These are phyloP conservation scores for Spongiforma sp. DNA, from an alignment of 1,284 basidiomycete genomes.

Conservation along the genomic window DNA sequence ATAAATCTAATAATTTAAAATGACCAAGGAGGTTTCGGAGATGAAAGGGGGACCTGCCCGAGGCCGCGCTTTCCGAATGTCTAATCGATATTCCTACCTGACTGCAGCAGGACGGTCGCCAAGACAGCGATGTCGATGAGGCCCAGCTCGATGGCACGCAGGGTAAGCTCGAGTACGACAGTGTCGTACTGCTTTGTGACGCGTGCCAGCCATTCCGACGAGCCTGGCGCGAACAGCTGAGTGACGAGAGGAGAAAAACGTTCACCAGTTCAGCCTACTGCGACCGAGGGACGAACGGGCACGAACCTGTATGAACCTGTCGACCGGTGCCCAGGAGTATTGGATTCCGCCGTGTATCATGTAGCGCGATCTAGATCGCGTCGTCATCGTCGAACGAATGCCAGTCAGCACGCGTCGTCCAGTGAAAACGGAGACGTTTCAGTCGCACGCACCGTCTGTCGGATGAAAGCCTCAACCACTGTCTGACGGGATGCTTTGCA, in stretches of 20 bases:
- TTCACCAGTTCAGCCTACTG: too few species aligned
- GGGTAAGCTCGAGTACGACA: constrained; percentile 49
- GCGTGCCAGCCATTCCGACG: constrained; percentile 46
- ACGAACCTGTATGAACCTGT: constrained; percentile 48
- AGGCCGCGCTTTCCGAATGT: too few species aligned
- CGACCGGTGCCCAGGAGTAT: constrained; percentile 50
- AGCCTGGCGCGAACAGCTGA: constrained; percentile 46
- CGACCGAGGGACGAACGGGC: constrained; percentile 1
- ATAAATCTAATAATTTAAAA: too few species aligned
- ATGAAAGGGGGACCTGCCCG: too few species aligned
- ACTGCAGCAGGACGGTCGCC: constrained; percentile 52
- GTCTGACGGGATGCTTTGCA: constrained; percentile 51
- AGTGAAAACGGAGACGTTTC: too few species aligned
- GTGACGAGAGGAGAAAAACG: not conserved
- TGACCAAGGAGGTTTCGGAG: too few species aligned
- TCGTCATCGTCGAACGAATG: not conserved
- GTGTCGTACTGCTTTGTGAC: constrained; percentile 44
- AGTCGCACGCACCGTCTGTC: constrained; percentile 61
- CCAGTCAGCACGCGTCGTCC: not conserved
- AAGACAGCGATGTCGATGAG: constrained; percentile 50
- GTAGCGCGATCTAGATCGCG: constrained; percentile 37
- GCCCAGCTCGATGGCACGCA: constrained; percentile 49
- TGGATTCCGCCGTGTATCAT: constrained; percentile 46
- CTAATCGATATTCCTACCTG: constrained; percentile 55
- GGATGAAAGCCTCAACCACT: constrained; percentile 59